Percentiles rank a stretch among this genome's conserved stretches.
Evolutionary conservation across 169 alveolate genomes (phyloP).

Genomic region (Plasmodium cynomolgi): DNA sequence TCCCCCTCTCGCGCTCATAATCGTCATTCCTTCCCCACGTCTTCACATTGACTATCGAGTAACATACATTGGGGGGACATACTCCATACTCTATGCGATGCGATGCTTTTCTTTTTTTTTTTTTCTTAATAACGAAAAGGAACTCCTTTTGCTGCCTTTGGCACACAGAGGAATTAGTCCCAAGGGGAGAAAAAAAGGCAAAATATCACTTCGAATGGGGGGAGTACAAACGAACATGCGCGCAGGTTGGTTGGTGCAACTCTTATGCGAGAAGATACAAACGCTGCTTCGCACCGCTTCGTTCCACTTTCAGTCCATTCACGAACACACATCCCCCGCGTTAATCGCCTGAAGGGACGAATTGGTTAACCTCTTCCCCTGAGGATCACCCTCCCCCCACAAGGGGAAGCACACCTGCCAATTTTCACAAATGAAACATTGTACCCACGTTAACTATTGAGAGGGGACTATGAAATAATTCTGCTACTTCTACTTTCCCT

Average conservation of each 20-base stretch:
- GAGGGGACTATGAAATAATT: not conserved
- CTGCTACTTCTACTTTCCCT: not conserved
- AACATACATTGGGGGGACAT: too few relatives aligned
- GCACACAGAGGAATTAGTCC: too few relatives aligned
- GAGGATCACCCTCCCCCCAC: not conserved
- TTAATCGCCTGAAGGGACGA: too few relatives aligned
- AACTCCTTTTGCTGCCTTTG: too few relatives aligned
- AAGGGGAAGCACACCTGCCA: not conserved
- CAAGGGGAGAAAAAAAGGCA: not conserved
- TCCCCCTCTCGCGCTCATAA: too few relatives aligned
- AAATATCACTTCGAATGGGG: not conserved
- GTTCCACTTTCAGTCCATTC: too few relatives aligned
- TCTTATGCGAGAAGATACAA: not conserved
- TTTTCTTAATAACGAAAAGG: not conserved
- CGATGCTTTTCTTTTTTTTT: too few relatives aligned
- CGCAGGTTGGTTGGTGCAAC: not conserved
- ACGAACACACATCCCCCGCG: too few relatives aligned
- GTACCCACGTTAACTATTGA: not conserved
- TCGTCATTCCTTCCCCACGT: too few relatives aligned
- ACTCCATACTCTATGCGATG: too few relatives aligned
- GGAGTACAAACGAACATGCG: not conserved
- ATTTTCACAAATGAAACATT: not conserved
- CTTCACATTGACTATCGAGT: too few relatives aligned
- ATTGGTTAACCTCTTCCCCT: not conserved
- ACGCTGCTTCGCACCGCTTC: not conserved